These are phyloP conservation scores for Trametes hirsuta DNA, from an alignment of 1,284 basidiomycete species.

Conservation along the genomic window DNA sequence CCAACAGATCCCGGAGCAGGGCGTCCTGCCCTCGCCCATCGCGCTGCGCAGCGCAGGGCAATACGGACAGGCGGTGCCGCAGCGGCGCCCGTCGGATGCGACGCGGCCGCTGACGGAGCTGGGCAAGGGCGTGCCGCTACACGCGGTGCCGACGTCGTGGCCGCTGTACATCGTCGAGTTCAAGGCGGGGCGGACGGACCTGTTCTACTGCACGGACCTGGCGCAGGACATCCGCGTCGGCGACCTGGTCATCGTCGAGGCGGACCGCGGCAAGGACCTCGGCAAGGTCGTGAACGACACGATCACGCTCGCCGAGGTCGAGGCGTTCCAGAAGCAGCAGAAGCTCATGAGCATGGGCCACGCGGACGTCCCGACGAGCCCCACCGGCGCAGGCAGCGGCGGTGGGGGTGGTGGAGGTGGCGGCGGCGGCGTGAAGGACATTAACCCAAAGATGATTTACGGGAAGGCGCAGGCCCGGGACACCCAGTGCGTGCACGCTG, in stretches of 20 bases:
- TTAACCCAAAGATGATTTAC: constrained; percentile 96
- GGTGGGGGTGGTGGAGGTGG: constrained; percentile 29
- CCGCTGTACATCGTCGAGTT: constrained; percentile 98
- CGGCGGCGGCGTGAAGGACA: constrained; percentile 73
- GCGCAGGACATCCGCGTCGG: constrained; percentile 72
- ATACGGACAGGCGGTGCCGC: constrained; percentile 36
- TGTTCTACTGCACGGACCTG: constrained; percentile 86
- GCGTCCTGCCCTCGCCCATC: constrained; percentile 34
- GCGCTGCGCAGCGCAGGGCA: constrained; percentile 25
- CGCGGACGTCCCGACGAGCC: constrained; percentile 57
- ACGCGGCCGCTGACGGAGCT: constrained; percentile 62
- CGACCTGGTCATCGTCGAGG: constrained; percentile 96
- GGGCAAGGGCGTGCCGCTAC: constrained; percentile 88
- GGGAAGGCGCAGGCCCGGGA: constrained; percentile 89
- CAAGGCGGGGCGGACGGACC: constrained; percentile 93
- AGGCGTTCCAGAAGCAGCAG: constrained; percentile 84
- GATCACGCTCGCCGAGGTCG: constrained; percentile 90
- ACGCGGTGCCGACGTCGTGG: constrained; percentile 79
- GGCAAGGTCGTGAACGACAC: constrained; percentile 90
- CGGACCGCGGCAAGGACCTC: constrained; percentile 92
- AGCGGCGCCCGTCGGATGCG: constrained; percentile 57
- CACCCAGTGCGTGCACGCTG: constrained; percentile 65
- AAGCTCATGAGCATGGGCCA: constrained; percentile 44
- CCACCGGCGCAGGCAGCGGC: constrained; percentile 42
- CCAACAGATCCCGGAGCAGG: constrained; percentile 55